Base-by-base conservation (phyloP, 2,329 filamentous ascomycete genomes). In the Metarhizium album region DNA sequence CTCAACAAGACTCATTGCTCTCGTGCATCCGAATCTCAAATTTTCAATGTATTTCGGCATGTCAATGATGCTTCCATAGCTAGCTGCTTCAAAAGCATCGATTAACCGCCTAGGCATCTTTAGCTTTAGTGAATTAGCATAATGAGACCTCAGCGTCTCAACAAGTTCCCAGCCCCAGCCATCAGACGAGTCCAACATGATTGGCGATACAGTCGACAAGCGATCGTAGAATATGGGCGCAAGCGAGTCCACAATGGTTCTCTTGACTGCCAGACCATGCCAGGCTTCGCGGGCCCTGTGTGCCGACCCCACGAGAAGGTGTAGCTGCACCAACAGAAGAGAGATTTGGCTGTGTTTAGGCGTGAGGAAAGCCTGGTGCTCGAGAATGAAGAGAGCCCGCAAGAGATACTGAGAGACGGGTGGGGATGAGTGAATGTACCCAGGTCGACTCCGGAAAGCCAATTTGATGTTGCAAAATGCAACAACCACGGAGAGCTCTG, bases 201-300 rank as follows among this genome's bases (percentile, higher is more conserved):
- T 56, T 0, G 78, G 78, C 0, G 77, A 67, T 2, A 80, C 60
- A 1, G 70, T 74, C 1, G 76, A 75, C 5, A 81, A 62, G 2
- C 79, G 71, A 58, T 82, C 79, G 53, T 76, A 74, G 52, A 78
- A 78, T 1, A 79, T 63, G 0, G 76, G 73, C 2, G 69, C 76
- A 0, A 82, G 67, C 0, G 76, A 74, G 54, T 81, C 77, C n/a
- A 78, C 72, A 27, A 80, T 76, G 0, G 75, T 76, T 22, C 78
- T 71, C 62, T 82, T 82, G 2, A 82, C 72, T 3, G 71, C 75
- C 9, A 80, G 67, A 0, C 67, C 67, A 11, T 69, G 65, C 76
- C 77, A 81, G 2, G 77, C 61, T 33, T 72, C 61, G 23, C 71
- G 65, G 0, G 74, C 74, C 18, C 69, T 67, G 1, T 72, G 67